Base-by-base conservation (phyloP, 192 early-diverging fungal genomes). In the Coemansia umbellata region DNA sequence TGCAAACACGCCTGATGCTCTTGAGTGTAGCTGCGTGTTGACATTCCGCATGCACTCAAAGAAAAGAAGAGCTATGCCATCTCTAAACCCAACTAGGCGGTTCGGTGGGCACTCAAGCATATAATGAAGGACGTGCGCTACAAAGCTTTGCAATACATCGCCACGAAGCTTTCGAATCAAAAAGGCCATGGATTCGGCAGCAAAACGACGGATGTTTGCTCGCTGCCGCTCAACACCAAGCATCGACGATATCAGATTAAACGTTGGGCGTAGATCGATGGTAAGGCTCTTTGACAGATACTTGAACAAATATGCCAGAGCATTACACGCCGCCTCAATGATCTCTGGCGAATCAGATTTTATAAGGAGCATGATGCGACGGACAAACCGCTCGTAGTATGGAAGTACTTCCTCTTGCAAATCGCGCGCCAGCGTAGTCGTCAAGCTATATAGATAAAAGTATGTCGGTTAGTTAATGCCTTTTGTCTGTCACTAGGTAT, bases 281-380 rank as follows among this genome's bases (percentile, higher is more conserved):
- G 80, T 37, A 19, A 98, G 81, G 50, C 82, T 61, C 41, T 81
- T 83, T 8, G 84, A 82, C 30, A 95, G 79, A 47, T 89, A 89
- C 64, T 97, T 98, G 84, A 93, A 96, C 31, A 96, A 76, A 41
- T 87, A 89, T 10, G 93, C 89, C 51, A 98, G 81, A 30, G 89
- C 82, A 47, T 92, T 91, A 66, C 94, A 93, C 6, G 89, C 80
- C 32, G 80, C 83, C 74, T 95, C 92, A 17, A 97, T 77, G 3
- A 90, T 68, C 55, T 85, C 83, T 32, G 90, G 64, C 61, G 89
- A 83, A 33, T 81, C 72, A 5, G 74, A 70, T 15, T 84, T 79
- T 44, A 92, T 83, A 14, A 90, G 58, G 17, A 78, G 86, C 55
- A 80, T 47, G 26, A 97, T 85, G 5, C 76, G 72, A 9, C 53